phyloP scores from a whole-genome alignment of 306 rosid species.

The Malus sieversii region DNA sequence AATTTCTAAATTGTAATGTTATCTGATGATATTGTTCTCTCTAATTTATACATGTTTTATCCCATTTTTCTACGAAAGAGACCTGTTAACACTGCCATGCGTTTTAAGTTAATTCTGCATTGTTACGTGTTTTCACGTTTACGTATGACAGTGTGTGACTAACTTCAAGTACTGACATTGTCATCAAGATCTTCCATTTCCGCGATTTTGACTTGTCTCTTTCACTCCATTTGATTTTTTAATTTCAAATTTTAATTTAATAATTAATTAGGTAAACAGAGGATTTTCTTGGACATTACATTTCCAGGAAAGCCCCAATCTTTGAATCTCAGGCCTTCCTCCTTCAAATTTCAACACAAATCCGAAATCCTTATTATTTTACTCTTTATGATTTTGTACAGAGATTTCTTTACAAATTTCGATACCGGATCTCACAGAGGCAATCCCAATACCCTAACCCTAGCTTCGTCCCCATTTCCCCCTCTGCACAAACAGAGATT shows the following conservation, averaged over 20 bases:
- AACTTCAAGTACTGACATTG: background rate
- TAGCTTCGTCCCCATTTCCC: slow-evolving; percentile 6
- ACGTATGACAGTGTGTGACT: background rate
- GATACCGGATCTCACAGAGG: background rate
- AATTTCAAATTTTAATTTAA: background rate
- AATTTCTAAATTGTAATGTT: background rate
- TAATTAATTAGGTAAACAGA: background rate
- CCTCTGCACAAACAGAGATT: background rate
- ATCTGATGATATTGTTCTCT: background rate
- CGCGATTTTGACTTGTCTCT: background rate
- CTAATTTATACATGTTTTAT: background rate
- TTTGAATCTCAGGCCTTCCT: background rate
- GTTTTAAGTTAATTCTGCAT: background rate
- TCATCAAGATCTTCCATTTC: background rate
- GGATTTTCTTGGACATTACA: background rate
- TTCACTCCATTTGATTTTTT: background rate
- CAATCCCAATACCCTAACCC: slow-evolving; percentile 4
- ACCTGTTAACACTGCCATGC: accelerated
- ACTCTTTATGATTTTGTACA: background rate
- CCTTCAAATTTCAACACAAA: background rate
- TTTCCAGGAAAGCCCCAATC: background rate
- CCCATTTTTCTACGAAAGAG: background rate
- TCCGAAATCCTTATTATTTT: background rate
- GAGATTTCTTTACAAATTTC: background rate
- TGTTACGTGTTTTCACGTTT: no score